Evolutionary conservation across 1,284 basidiomycete species (phyloP).

Genomic region (Termitomyces sp.): DNA sequence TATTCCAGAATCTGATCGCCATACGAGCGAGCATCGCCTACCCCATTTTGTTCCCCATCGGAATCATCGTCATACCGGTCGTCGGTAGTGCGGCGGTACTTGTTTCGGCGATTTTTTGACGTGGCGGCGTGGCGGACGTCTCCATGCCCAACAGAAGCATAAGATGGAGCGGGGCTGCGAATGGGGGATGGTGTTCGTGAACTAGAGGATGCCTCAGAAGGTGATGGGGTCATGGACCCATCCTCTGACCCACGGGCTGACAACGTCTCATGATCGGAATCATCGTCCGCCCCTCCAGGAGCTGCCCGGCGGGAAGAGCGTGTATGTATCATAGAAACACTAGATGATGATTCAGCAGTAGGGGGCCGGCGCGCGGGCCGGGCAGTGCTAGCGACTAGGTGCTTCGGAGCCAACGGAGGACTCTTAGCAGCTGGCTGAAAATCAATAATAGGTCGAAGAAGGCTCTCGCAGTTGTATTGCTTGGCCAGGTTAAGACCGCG

Average conservation of each 20-base stretch:
- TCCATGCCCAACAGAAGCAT: constrained; percentile 36
- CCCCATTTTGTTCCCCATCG: constrained; percentile 44
- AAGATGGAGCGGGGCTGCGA: constrained; percentile 46
- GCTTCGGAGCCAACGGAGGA: constrained; percentile 95
- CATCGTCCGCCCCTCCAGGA: constrained; percentile 41
- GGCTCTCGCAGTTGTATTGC: constrained; percentile 88
- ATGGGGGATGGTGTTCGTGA: constrained; percentile 90
- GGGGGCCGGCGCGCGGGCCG: constrained; percentile 51
- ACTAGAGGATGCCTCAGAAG: constrained; percentile 80
- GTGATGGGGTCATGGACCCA: constrained; percentile 80
- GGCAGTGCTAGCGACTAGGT: constrained; percentile 69
- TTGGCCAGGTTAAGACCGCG: constrained; percentile 82
- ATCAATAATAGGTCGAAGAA: constrained; percentile 93
- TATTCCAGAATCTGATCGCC: constrained; percentile 98
- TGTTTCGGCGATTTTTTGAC: constrained; percentile 33
- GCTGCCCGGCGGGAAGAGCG: constrained; percentile 52
- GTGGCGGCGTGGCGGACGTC: constrained; percentile 35
- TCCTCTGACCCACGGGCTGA: constrained; percentile 71
- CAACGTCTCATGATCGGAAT: constrained; percentile 56
- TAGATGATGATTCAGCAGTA: constrained; percentile 32
- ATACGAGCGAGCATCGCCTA: constrained; percentile 58
- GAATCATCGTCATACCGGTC: constrained; percentile 35
- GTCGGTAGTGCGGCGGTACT: constrained; percentile 33
- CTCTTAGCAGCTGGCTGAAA: constrained; percentile 90
- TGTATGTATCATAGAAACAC: constrained; percentile 38